Evolutionary conservation across 2,329 filamentous ascomycete species (phyloP).

Genomic region (Juglanconis oblonga): DNA sequence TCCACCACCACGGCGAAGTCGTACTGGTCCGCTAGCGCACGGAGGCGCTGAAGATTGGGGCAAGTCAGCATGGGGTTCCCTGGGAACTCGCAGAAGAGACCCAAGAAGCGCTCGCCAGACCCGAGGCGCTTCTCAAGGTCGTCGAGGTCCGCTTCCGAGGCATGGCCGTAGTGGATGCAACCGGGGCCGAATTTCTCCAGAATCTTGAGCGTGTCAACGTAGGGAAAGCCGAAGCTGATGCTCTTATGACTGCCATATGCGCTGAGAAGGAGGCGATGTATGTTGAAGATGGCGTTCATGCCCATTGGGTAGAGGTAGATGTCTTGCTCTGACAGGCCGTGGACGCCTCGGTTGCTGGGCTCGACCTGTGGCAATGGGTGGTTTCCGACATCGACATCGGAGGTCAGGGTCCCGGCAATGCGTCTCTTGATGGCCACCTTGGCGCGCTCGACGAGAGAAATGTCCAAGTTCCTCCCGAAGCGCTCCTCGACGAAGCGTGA

Average conservation of each 20-base stretch:
- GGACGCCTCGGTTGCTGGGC: conserved; percentile 52
- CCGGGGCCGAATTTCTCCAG: conserved; percentile 92
- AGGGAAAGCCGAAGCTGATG: conserved; percentile 94
- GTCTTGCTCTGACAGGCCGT: conserved; percentile 75
- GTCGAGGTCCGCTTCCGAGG: conserved; percentile 74
- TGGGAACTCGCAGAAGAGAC: conserved; percentile 91
- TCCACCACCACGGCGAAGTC: conserved; percentile 90
- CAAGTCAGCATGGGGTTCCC: conserved; percentile 86
- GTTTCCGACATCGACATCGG: conserved; percentile 62
- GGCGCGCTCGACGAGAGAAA: conserved; percentile 75
- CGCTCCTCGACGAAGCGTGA: conserved; percentile 86
- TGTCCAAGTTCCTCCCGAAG: conserved; percentile 85
- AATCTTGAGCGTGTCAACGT: conserved; percentile 94
- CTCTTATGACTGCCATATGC: conserved; percentile 67
- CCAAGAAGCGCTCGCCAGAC: conserved; percentile 72
- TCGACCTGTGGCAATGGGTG: conserved; percentile 48
- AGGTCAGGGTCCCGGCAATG: conserved; percentile 81
- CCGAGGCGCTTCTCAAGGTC: conserved; percentile 72
- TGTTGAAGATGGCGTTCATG: conserved; percentile 93
- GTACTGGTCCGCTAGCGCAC: conserved; percentile 73
- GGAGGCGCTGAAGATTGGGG: conserved; percentile 81
- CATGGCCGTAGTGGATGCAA: conserved; percentile 82
- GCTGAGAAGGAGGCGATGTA: conserved; percentile 70
- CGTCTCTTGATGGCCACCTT: conserved; percentile 81
- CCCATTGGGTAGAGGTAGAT: conserved; percentile 86